Conservation (phyloP, 495 filamentous ascomycete genomes). For the Xylaria grammica region DNA sequence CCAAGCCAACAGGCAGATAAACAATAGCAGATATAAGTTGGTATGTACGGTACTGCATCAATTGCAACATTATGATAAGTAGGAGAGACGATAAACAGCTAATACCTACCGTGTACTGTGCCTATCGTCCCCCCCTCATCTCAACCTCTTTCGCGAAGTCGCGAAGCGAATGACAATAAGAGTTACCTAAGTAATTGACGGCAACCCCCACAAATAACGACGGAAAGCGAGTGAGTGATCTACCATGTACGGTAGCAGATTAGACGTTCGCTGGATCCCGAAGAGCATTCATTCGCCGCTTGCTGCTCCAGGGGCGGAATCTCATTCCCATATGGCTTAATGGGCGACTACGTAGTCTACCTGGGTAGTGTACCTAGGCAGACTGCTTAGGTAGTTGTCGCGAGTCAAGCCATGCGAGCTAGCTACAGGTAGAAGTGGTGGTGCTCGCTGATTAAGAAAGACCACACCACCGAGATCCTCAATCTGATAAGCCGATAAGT, state of each 20-base stretch:
- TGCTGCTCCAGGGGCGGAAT: not conserved
- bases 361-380: no score
- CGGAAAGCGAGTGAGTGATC: no score
- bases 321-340: not conserved
- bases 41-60: not conserved
- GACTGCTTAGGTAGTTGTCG: no score
- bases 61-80: constrained; percentile 3
- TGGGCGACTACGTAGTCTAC: no score
- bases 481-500: no score
- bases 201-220: not conserved
- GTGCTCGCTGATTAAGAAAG: no score
- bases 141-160: not conserved
- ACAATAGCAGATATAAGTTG: not conserved
- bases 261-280: no score
- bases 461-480: no score
- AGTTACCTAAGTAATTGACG: constrained; percentile 7
- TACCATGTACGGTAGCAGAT: no score
- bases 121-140: not conserved
- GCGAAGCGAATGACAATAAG: constrained; percentile 4
- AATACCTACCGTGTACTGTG: not conserved
- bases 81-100: not conserved
- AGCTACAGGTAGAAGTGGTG: no score
- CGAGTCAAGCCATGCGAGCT: no score
- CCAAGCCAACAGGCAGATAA: not conserved
- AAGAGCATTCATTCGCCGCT: no score